Evolutionary conservation across 176 grass and related monocot genomes (phyloP).

Genomic region (Saccharum spontaneum): DNA sequence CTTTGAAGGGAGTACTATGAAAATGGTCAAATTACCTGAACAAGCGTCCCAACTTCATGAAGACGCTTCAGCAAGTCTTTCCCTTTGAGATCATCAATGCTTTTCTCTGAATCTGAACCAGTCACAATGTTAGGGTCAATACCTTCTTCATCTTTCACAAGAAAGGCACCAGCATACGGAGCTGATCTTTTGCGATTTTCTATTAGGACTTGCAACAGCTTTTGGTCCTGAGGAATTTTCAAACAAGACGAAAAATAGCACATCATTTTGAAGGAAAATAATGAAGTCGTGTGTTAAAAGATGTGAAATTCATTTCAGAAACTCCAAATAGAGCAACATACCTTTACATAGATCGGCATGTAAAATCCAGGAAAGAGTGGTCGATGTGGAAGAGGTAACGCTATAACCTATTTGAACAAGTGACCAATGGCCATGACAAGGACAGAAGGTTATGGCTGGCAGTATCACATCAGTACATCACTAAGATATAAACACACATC

Average conservation of each 20-base stretch:
- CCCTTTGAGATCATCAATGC: slow-evolving; percentile 91
- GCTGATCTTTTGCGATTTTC: slow-evolving; percentile 85
- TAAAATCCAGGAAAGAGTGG: slow-evolving; percentile 99
- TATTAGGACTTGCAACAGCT: slow-evolving; percentile 70
- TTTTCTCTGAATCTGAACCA: slow-evolving; percentile 79
- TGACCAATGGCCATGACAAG: slow-evolving; percentile 16
- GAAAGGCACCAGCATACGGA: slow-evolving; percentile 89
- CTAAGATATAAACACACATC: not conserved
- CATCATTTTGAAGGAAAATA: not conserved
- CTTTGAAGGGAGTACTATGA: not conserved
- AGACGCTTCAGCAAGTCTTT: slow-evolving; percentile 89
- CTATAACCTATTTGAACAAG: slow-evolving; percentile 69
- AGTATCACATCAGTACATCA: slow-evolving; percentile 2
- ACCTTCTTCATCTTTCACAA: slow-evolving; percentile 84
- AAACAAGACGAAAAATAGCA: slow-evolving; percentile 9
- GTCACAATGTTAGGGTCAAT: slow-evolving; percentile 66
- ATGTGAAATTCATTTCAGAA: slow-evolving; percentile 16
- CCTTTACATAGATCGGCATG: slow-evolving; percentile 96
- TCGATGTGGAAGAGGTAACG: slow-evolving; percentile 89
- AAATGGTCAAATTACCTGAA: slow-evolving; percentile 57
- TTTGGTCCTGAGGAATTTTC: slow-evolving; percentile 59
- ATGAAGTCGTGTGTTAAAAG: slow-evolving; percentile 2
- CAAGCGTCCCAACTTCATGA: slow-evolving; percentile 93
- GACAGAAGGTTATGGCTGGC: slow-evolving; percentile 26
- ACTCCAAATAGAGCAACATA: slow-evolving; percentile 18